Evolutionary conservation across 73 alveolate species (phyloP).

Genomic region (Paramecium tetraurelia): DNA sequence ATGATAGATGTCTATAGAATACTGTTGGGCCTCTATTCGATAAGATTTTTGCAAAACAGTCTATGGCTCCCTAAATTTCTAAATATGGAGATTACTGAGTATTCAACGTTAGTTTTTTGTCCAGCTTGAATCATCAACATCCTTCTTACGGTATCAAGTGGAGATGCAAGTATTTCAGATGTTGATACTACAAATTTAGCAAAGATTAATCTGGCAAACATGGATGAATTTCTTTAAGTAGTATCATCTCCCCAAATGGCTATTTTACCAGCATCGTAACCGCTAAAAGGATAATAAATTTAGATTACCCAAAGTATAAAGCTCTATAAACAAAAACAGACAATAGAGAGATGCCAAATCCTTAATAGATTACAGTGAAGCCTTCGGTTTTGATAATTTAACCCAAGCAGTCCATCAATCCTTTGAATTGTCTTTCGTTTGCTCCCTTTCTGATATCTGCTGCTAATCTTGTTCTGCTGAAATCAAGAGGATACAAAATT

Average conservation of each 20-base stretch:
- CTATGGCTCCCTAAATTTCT: neutral
- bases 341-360: constrained; percentile 68
- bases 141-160: constrained; percentile 86
- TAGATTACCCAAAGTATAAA: constrained; percentile 66
- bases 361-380: constrained; percentile 74
- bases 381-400: constrained; percentile 70
- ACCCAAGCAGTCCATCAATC: constrained; percentile 62
- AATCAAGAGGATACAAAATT: constrained; percentile 81
- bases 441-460: constrained; percentile 69
- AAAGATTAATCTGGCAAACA: neutral
- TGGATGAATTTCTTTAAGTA: neutral
- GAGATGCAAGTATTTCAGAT: constrained; percentile 68
- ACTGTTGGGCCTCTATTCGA: constrained; percentile 72
- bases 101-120: constrained; percentile 29
- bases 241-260: constrained; percentile 50
- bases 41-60: constrained; percentile 70
- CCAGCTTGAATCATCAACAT: constrained; percentile 88
- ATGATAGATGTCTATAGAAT: constrained; percentile 67
- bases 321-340: constrained; percentile 79
- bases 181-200: constrained; percentile 55
- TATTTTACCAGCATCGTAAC: neutral
- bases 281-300: neutral
- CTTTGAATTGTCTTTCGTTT: constrained; percentile 70
- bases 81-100: neutral
- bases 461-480: constrained; percentile 76